phyloP scores from a whole-genome alignment of 2,329 filamentous ascomycete species.

The Verticillium nonalfalfae region DNA sequence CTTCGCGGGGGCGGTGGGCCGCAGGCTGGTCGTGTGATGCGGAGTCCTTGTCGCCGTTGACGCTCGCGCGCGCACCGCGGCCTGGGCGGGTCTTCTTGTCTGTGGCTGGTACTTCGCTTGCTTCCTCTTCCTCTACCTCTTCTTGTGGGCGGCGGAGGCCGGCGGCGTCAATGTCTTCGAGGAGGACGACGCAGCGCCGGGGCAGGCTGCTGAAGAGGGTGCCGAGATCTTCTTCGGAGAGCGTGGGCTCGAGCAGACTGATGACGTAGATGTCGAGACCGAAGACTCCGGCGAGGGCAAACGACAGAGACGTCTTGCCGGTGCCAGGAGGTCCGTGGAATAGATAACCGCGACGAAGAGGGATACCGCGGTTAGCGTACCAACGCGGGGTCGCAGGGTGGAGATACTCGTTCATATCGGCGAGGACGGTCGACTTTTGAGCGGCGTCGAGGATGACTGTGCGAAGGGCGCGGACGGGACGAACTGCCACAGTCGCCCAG shows the following conservation, averaged over 20 bases:
- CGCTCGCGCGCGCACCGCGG: not conserved
- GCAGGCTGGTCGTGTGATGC: not conserved
- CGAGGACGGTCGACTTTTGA: constrained; percentile 60
- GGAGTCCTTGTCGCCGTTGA: not conserved
- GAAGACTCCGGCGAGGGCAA: constrained; percentile 60
- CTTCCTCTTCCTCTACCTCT: constrained; percentile 16
- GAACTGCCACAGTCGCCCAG: constrained; percentile 52
- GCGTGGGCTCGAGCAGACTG: constrained; percentile 44
- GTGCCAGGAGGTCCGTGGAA: constrained; percentile 72
- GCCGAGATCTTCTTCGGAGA: constrained; percentile 57
- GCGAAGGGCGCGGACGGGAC: constrained; percentile 64
- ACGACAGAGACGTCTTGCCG: constrained; percentile 64
- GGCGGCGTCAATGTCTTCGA: constrained; percentile 66
- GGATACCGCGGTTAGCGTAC: constrained; percentile 72
- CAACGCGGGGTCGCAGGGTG: constrained; percentile 63
- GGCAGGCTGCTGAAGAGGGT: constrained; percentile 55
- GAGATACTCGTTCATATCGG: constrained; percentile 73
- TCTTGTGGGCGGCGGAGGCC: constrained; percentile 41
- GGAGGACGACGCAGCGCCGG: constrained; percentile 55
- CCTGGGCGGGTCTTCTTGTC: constrained; percentile 11
- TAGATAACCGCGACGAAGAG: constrained; percentile 69
- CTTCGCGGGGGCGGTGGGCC: constrained; percentile 2
- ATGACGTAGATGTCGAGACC: constrained; percentile 62
- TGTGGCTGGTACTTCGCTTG: not conserved
- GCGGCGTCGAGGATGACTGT: constrained; percentile 67